A percentile compares a stretch with the other conserved stretches of the same genome.
Conservation (phyloP, 257 asterid genomes). For the Osmanthus fragrans region DNA sequence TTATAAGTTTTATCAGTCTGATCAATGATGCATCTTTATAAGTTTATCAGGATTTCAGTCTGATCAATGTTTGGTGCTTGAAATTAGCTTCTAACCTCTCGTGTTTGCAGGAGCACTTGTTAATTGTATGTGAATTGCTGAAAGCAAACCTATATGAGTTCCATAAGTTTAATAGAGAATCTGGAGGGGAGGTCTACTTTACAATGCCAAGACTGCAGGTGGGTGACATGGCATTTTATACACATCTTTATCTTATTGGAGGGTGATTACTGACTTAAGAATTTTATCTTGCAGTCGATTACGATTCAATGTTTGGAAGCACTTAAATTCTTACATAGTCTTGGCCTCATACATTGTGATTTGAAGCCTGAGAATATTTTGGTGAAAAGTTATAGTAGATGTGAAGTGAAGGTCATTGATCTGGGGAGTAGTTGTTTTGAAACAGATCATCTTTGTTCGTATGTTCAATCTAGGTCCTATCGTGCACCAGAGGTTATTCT, state of each 20-base stretch:
- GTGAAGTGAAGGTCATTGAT: slow-evolving; percentile 98
- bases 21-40: background rate
- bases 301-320: slow-evolving; percentile 98
- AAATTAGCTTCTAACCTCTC: slow-evolving; percentile 8
- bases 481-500: slow-evolving; percentile 98
- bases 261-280: slow-evolving; percentile 25
- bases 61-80: slow-evolving; percentile 19
- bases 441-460: slow-evolving; percentile 96
- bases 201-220: slow-evolving; percentile 99
- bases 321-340: slow-evolving; percentile 85
- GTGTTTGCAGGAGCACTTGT: slow-evolving; percentile 79
- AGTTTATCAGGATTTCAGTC: background rate
- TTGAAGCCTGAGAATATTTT: slow-evolving; percentile 97
- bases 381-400: slow-evolving; percentile 99
- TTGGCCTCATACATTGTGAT: slow-evolving; percentile 98
- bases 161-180: slow-evolving; percentile 95
- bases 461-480: slow-evolving; percentile 96
- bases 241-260: slow-evolving; percentile 18
- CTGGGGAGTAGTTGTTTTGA: slow-evolving; percentile 96
- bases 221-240: slow-evolving; percentile 25
- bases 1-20: background rate
- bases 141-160: slow-evolving; percentile 97
- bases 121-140: slow-evolving; percentile 95
- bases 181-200: slow-evolving; percentile 99
- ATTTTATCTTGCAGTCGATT: slow-evolving; percentile 68